Evolutionary conservation across 345 rosid genomes (phyloP).

Genomic region (Eucalyptus fibrosa): DNA sequence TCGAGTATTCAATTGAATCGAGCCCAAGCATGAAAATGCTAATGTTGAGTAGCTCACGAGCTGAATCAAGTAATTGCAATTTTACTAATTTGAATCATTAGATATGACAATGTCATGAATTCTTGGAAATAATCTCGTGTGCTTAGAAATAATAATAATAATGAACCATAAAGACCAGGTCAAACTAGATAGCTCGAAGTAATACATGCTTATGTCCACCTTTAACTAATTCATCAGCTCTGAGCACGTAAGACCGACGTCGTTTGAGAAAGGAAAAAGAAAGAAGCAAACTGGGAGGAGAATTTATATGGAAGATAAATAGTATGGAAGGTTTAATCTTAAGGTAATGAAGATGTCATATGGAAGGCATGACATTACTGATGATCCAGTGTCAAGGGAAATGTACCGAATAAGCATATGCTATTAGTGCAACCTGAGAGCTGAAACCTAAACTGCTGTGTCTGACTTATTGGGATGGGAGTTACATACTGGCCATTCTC

Average conservation of each 20-base stretch:
- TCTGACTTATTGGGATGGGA: not conserved
- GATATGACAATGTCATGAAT: not conserved
- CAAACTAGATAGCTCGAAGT: not conserved
- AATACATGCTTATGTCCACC: not conserved
- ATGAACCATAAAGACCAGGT: not conserved
- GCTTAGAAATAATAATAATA: not conserved
- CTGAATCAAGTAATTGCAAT: not conserved
- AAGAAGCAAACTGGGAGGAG: not conserved
- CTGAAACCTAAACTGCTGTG: not conserved
- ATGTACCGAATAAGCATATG: not conserved
- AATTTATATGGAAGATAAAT: not conserved
- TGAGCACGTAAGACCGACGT: not conserved
- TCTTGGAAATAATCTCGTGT: not conserved
- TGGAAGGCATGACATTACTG: not conserved
- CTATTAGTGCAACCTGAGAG: not conserved
- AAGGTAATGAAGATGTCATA: not conserved
- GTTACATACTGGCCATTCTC: not conserved
- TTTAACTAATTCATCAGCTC: not conserved
- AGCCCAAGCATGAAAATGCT: not conserved
- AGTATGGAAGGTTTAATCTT: not conserved
- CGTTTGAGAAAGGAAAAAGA: not conserved
- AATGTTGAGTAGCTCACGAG: not conserved
- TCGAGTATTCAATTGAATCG: not conserved
- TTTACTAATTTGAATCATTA: not conserved
- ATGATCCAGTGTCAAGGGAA: not conserved